phyloP scores from a whole-genome alignment of 768 basidiomycete species.

The Phanerodontia chrysosporium region DNA sequence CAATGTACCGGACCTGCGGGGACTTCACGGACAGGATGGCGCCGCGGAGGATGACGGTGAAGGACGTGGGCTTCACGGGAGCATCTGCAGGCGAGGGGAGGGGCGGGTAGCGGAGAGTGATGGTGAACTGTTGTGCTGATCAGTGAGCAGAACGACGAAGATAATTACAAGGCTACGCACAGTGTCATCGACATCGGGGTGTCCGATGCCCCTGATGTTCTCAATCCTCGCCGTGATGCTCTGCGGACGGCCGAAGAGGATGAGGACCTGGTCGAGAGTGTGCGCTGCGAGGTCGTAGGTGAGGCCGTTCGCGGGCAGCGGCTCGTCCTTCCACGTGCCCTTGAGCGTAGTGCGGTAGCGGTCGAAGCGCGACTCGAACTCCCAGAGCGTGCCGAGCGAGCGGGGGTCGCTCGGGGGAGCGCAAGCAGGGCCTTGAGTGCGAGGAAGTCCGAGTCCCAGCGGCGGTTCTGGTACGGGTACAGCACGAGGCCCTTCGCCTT shows the following conservation, averaged over 20 bases:
- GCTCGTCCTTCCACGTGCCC: slow-evolving; percentile 77
- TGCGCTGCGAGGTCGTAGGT: slow-evolving; percentile 80
- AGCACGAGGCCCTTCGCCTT: slow-evolving; percentile 55
- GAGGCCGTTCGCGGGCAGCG: slow-evolving; percentile 56
- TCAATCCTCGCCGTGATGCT: slow-evolving; percentile 65
- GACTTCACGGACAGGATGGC: slow-evolving; percentile 65
- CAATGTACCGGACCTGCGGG: slow-evolving; percentile 64
- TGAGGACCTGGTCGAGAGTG: slow-evolving; percentile 72
- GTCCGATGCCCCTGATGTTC: slow-evolving; percentile 65
- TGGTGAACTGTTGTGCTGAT: slow-evolving; percentile 40
- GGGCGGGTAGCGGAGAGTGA: slow-evolving; percentile 40
- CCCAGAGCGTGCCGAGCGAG: slow-evolving; percentile 57
- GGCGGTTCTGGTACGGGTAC: slow-evolving; percentile 70
- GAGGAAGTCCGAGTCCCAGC: slow-evolving; percentile 78
- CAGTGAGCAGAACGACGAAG: background rate
- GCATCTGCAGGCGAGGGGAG: slow-evolving; percentile 21
- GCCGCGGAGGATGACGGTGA: slow-evolving; percentile 65
- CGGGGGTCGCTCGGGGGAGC: slow-evolving; percentile 44
- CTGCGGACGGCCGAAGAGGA: slow-evolving; percentile 71
- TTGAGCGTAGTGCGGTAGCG: slow-evolving; percentile 64
- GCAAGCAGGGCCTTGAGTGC: slow-evolving; percentile 56
- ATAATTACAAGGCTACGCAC: slow-evolving; percentile 32
- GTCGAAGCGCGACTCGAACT: slow-evolving; percentile 79
- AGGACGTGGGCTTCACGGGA: slow-evolving; percentile 39
- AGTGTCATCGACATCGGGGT: slow-evolving; percentile 60